Conservation (phyloP, 2,329 filamentous ascomycete genomes). For the Fusarium sterilihyphosum region DNA sequence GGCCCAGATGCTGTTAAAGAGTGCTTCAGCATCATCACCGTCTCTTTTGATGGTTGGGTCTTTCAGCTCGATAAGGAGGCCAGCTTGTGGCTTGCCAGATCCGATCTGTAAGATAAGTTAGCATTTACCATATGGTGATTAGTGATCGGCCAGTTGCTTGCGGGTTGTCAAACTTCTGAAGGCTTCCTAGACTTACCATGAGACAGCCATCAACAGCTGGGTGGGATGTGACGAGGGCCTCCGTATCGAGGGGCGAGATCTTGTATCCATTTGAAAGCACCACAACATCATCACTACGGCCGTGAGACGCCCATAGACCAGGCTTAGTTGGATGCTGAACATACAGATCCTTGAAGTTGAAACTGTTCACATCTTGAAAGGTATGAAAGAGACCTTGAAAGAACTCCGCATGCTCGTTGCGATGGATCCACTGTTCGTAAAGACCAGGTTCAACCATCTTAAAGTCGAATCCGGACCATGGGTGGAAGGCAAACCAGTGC, state of each 20-base stretch:
- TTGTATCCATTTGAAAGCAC: constrained; percentile 48
- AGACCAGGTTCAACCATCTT: constrained; percentile 44
- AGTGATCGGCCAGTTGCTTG: not conserved
- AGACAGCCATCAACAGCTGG: constrained; percentile 42
- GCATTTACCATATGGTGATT: no score
- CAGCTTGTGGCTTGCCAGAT: constrained; percentile 42
- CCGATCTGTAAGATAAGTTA: not conserved
- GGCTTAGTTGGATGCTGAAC: constrained; percentile 41
- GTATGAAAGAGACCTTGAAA: constrained; percentile 47
- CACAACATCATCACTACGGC: constrained; percentile 45
- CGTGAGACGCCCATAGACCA: constrained; percentile 44
- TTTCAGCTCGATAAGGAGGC: constrained; percentile 43
- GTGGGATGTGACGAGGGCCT: constrained; percentile 41
- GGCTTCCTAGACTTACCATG: not conserved
- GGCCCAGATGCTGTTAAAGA: constrained; percentile 57
- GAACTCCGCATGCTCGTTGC: constrained; percentile 37
- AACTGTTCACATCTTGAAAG: constrained; percentile 40
- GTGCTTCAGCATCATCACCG: not conserved
- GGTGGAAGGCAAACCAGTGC: constrained; percentile 49
- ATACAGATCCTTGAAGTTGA: constrained; percentile 48
- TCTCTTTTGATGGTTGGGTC: constrained; percentile 32
- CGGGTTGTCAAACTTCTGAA: not conserved
- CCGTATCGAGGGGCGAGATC: constrained; percentile 44
- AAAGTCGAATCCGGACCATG: constrained; percentile 49
- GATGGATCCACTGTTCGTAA: constrained; percentile 47